Evolutionary conservation across 2,329 filamentous ascomycete species (phyloP), one percentile per base, ranked within the genome.

Genomic region (Phyllosticta citriasiana): DNA sequence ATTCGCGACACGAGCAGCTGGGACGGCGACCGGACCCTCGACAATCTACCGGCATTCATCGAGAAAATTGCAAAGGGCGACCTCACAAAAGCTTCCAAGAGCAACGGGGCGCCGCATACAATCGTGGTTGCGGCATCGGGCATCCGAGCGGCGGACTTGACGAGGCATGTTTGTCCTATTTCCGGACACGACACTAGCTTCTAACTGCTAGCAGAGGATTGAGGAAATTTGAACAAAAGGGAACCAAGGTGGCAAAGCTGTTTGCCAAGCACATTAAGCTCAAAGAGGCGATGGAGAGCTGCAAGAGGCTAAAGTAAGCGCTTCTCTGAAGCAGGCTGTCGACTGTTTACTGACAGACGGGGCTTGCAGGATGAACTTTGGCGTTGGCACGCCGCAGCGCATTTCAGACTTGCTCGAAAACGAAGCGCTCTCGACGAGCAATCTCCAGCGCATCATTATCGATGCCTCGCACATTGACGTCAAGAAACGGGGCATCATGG

Each of bases 241-340:
- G 90, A 8, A 85, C 82, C 57, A 82, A 84, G 54, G 86, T 99
- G 1, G 88, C 89, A 2, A 99, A 99, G 74, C 79, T 99, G 71
- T 99, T 99, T 74, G 93, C 94, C 33, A 99, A 99, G 74, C 94
- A 99, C 73, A 96, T 99, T 79, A 99, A 99, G 76, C 76, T 99
- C 10, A 84, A 89, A 59, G 93, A 97, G 68, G 89, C 92, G 35
- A 84, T 92, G 58, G 81, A 87, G 63, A 89, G 88, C 70, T 84
- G 96, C 52, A 82, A 88, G 68, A 82, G 79, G 64, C 79, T 78
- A 58, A 81, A 80, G 40, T 47, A 47, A 47, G 78, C 81, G 73
- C 67, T 33, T 27, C 33, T 12, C 12, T 50, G 35, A 30, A 12
- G 24, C 30, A 16, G 19, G 33, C 19, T 40, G 40, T 40, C 40